These are phyloP conservation scores for Orbilia ellipsospora DNA, from an alignment of 2,329 filamentous ascomycete species.

Conservation along the genomic window DNA sequence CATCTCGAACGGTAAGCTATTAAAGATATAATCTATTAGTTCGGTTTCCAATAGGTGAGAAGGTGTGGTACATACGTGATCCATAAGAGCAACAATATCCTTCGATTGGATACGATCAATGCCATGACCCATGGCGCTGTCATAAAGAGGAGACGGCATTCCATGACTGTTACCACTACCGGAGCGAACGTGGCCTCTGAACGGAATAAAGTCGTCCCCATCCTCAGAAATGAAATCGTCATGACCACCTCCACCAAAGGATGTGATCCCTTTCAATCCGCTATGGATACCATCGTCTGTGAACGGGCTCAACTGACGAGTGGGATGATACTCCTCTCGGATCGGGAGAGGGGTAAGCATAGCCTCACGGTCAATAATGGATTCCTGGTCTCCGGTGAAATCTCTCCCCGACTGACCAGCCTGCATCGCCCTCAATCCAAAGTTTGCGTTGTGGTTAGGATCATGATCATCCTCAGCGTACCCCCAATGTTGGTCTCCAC, in stretches of 20 bases:
- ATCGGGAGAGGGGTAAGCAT: constrained; percentile 47
- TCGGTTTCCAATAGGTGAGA: neutral
- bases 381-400: constrained; percentile 49
- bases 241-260: constrained; percentile 65
- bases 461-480: constrained; percentile 48
- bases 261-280: constrained; percentile 41
- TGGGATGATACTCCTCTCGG: constrained; percentile 84
- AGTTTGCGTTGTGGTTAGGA: constrained; percentile 48
- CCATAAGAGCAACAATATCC: constrained; percentile 97
- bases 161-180: constrained; percentile 89
- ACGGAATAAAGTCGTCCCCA: constrained; percentile 64
- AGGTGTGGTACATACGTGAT: constrained; percentile 73
- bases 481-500: constrained; percentile 51
- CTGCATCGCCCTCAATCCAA: constrained; percentile 47
- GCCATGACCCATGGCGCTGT: constrained; percentile 85
- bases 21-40: constrained; percentile 29
- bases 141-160: constrained; percentile 88
- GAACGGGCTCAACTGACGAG: constrained; percentile 44
- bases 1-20: constrained; percentile 91
- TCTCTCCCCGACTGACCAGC: constrained; percentile 58
- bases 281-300: constrained; percentile 43
- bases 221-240: constrained; percentile 68
- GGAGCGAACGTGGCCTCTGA: constrained; percentile 66
- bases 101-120: constrained; percentile 94
- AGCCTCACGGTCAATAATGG: constrained; percentile 36